Percentiles rank a stretch among this genome's conserved stretches.
Evolutionary conservation across 306 rosid genomes (phyloP).

Genomic region (Sphenostylis stenocarpa): DNA sequence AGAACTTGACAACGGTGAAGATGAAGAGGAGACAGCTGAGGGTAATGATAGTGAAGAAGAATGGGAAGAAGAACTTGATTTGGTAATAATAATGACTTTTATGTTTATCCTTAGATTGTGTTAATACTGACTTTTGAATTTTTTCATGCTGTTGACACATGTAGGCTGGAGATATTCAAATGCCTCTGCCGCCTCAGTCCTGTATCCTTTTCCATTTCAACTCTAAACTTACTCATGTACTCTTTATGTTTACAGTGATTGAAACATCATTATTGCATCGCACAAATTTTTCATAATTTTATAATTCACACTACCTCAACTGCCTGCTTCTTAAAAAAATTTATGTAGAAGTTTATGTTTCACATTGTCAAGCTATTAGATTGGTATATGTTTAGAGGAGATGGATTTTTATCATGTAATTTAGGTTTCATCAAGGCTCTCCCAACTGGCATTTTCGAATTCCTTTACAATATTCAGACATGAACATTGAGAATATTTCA

Average conservation of each 20-base stretch:
- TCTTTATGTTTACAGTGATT: background rate
- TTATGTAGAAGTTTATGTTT: background rate
- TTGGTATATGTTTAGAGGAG: too few relatives aligned
- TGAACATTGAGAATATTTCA: slow-evolving; percentile 59
- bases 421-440: background rate
- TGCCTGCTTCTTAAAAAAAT: background rate
- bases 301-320: background rate
- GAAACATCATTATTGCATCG: slow-evolving; percentile 1
- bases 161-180: slow-evolving; percentile 66
- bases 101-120: slow-evolving; percentile 1
- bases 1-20: slow-evolving; percentile 54
- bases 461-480: slow-evolving; percentile 59
- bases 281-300: background rate
- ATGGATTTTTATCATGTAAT: background rate
- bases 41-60: slow-evolving; percentile 64
- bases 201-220: slow-evolving; percentile 56
- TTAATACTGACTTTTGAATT: slow-evolving; percentile 17
- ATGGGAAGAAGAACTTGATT: slow-evolving; percentile 59
- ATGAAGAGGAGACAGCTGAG: slow-evolving; percentile 58
- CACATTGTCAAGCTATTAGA: background rate
- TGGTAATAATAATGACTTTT: slow-evolving; percentile 41
- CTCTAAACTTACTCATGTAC: slow-evolving; percentile 7
- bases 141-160: slow-evolving; percentile 30
- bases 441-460: slow-evolving; percentile 21
- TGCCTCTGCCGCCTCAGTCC: slow-evolving; percentile 58